These are phyloP conservation scores for Globisporangium alternatum DNA, from an alignment of 352 stramenopile genomes.

Conservation along the genomic window DNA sequence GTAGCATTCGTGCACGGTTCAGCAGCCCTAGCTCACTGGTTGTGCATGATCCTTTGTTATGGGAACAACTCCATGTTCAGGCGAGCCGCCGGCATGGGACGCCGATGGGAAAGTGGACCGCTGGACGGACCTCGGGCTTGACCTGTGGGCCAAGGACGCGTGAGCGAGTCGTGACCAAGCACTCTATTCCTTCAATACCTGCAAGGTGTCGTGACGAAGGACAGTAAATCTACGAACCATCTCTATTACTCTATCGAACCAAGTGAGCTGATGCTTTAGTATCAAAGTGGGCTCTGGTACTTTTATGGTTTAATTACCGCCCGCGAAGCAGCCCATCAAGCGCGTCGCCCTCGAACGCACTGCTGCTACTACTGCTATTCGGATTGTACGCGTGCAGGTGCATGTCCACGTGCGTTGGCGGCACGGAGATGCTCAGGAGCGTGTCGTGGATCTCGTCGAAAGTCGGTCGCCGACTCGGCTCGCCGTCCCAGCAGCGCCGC, in stretches of 20 bases:
- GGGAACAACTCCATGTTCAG: constrained; percentile 20
- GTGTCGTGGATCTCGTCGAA: constrained; percentile 61
- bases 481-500: constrained; percentile 61
- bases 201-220: background rate
- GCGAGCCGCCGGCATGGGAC: constrained; percentile 44
- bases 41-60: constrained; percentile 9
- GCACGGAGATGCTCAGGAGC: constrained; percentile 32
- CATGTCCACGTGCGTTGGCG: constrained; percentile 29
- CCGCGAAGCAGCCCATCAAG: constrained; percentile 52
- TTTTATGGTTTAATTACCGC: constrained; percentile 18
- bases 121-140: constrained; percentile 78
- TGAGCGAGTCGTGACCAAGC: background rate
- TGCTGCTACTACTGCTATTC: background rate
- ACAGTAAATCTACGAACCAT: background rate
- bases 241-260: background rate
- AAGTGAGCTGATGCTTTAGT: background rate
- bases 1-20: background rate
- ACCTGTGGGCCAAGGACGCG: constrained; percentile 52
- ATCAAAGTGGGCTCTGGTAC: background rate
- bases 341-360: constrained; percentile 42
- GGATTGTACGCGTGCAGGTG: constrained; percentile 20
- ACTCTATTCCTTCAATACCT: background rate
- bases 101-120: constrained; percentile 65
- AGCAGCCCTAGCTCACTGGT: background rate
- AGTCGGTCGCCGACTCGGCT: constrained; percentile 43